A percentile compares a stretch with the other conserved stretches of the same genome.
Conservation (phyloP, 768 basidiomycete species). For the Lentinula raphanica region DNA sequence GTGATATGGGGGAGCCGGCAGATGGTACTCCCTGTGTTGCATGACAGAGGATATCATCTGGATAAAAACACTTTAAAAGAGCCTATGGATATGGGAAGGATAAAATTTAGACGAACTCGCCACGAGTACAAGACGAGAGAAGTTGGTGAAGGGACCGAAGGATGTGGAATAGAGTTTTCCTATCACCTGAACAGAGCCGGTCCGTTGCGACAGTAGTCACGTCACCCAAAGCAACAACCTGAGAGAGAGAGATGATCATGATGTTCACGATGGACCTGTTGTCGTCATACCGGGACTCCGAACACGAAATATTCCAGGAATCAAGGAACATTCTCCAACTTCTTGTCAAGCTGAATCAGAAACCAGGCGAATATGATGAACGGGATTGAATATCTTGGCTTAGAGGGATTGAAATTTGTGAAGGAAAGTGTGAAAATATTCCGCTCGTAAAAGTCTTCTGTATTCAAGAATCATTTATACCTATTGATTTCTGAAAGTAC, state of each 20-base stretch:
- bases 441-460: too few relatives aligned
- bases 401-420: too few relatives aligned
- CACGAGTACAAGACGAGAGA: not conserved
- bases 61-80: not conserved
- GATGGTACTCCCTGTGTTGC: not conserved
- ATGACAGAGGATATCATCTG: not conserved
- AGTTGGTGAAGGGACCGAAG: not conserved
- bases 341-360: too few relatives aligned
- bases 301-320: too few relatives aligned
- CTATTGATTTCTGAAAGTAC: too few relatives aligned
- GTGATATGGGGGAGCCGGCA: not conserved
- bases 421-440: too few relatives aligned
- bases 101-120: not conserved
- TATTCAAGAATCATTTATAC: too few relatives aligned
- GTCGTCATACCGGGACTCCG: not conserved
- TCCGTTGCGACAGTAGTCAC: not conserved
- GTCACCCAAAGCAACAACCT: not conserved
- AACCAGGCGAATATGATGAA: too few relatives aligned
- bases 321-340: not conserved
- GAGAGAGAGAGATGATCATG: not conserved
- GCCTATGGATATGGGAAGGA: not conserved
- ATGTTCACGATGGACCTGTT: not conserved
- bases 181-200: not conserved
- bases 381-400: too few relatives aligned
- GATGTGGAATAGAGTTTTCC: not conserved